Evolutionary conservation across 768 basidiomycete species (phyloP), one percentile per base, ranked within the genome.

Genomic region (Austroboletus festivus): DNA sequence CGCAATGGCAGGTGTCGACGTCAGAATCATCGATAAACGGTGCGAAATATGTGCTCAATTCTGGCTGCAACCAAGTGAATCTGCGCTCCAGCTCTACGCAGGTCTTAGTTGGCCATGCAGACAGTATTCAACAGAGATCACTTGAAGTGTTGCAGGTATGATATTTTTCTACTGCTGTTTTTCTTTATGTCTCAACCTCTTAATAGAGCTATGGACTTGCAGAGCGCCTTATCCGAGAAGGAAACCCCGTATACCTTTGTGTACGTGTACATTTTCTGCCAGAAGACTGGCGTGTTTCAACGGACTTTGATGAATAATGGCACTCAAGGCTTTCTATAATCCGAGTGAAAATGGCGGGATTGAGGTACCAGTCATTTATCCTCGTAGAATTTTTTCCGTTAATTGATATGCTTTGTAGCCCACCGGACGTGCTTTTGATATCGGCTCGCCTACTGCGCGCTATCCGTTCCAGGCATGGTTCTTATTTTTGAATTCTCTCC

Each of bases 321-420:
- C 16, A 16, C 16, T 22, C 5, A 44, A 89, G 86, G 81, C 85
- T 7, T 86, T 87, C 59, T 89, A 88, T 57, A 82, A 85, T 53
- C 85, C 86, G 2, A 69, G 73, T 20, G 62, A 71, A 1, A 57
- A 74, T 38, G 82, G 82, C 11, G 81, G 75, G 1, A 85, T 89
- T 31, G 74, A 82, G 71, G 85, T 81, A 40, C 37, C 65, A 31
- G 16, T 19, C 11, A 37, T 37, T 13, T 13, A 13, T 15, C 5
- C n/a, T n/a, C 28, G 7, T 28, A 28, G 28, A 37, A 16, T 18
- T 37, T 37, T 37, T 13, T 37, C 12, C 7, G 15, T 4, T 33
- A 6, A 7, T 13, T 33, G 12, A 33, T 7, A 11, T 4, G 16
- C 19, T 6, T 11, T 18, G 4, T 52, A 87, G 84, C 73, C 82